Percentiles rank a stretch among this genome's conserved stretches.
Evolutionary conservation across 2,329 filamentous ascomycete genomes (phyloP).

Genomic region (Beauveria rudraprayagi): DNA sequence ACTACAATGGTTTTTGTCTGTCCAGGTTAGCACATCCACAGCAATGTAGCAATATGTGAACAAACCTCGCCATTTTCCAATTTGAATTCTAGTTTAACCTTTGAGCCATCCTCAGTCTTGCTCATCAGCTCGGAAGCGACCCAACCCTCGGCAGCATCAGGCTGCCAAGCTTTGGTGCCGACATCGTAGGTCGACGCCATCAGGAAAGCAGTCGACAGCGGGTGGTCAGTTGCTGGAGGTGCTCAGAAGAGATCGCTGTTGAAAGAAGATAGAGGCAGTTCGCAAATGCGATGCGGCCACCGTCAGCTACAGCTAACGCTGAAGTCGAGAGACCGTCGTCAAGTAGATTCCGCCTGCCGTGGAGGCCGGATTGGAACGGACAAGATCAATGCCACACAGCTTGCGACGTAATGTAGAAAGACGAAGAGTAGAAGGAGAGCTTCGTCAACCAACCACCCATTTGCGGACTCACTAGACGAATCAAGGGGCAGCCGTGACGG

Average conservation of each 20-base stretch:
- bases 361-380: neutral
- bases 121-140: slow-evolving; percentile 88
- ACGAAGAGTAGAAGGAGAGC: neutral
- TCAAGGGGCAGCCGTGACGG: slow-evolving; percentile 4
- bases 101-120: slow-evolving; percentile 76
- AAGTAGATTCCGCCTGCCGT: neutral
- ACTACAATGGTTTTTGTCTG: slow-evolving; percentile 76
- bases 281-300: neutral
- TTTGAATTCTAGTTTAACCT: slow-evolving; percentile 79
- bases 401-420: neutral
- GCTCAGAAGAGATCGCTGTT: neutral
- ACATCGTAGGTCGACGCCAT: slow-evolving; percentile 97
- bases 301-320: slow-evolving; percentile 2
- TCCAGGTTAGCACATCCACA: slow-evolving; percentile 14
- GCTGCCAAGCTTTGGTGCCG: slow-evolving; percentile 96
- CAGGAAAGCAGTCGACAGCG: slow-evolving; percentile 21
- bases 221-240: neutral
- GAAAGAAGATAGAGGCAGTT: neutral
- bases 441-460: slow-evolving; percentile 1
- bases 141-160: slow-evolving; percentile 93
- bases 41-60: neutral
- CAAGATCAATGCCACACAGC: neutral
- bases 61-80: slow-evolving; percentile 87
- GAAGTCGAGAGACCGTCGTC: neutral
- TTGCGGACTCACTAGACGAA: neutral